Evolutionary conservation across 768 basidiomycete species (phyloP), one percentile per base, ranked within the genome.

Genomic region (Trametes coccinea): DNA sequence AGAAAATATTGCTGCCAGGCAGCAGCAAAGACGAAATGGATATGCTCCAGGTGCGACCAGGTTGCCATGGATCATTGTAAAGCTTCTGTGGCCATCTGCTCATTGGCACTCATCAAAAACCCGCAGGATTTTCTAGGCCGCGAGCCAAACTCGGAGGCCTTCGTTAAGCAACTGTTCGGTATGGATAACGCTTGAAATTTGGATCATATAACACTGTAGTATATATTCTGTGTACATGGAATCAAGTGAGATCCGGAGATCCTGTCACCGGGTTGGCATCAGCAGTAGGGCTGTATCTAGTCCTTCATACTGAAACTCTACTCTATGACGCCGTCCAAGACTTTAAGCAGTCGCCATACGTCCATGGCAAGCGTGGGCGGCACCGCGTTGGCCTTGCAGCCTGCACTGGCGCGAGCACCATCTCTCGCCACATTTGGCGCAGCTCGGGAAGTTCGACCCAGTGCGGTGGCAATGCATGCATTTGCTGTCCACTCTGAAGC

Each of bases 11-110:
- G 11, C 72, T 76, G 31, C 82, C 82, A 4, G 91, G 93, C 29
- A 90, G 89, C 30, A 89, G 86, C 64, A 83, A 88, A 11, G 92
- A 95, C 63, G 92, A 93, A 66, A 74, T 85, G 56, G 87, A 90
- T 44, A 87, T 87, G n/a, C 79, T 95, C 59, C 81, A 88, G 80
- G 90, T 87, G 60, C 22, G 74, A 44, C 2, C 40, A 5, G n/a
- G 27, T 22, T 22, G 22, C 22, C 5, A 43, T 31, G 31, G 16
- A 34, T 29, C 22, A 5, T 30, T 34, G 43, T 33, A 10, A 14
- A 13, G 2, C 30, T 11, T 27, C 2, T 49, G 10, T n/a, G 11
- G 34, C 34, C 6, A 37, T 11, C 6, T 37, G 11, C 1, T 13
- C 17, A 4, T 40, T n/a, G 14, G 10, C 0, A 31, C 39, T 13